A percentile compares a stretch with the other conserved stretches of the same genome.
These are phyloP conservation scores for Gremmenia infestans DNA, from an alignment of 2,329 filamentous ascomycete genomes.

Conservation along the genomic window DNA sequence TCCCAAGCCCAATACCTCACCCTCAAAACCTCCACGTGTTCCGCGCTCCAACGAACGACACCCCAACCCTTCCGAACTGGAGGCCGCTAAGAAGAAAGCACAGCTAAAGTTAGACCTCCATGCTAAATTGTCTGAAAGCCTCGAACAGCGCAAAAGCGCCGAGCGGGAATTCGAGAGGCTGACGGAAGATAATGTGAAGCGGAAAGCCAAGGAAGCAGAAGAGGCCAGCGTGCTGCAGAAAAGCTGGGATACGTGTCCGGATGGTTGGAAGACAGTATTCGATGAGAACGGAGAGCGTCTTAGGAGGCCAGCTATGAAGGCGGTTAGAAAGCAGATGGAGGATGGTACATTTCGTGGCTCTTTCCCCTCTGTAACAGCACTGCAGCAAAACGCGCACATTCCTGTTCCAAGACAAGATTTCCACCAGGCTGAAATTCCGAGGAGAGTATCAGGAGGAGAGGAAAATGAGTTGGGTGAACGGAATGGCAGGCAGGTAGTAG, in stretches of 20 bases:
- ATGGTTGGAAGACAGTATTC: neutral
- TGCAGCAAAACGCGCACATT: neutral
- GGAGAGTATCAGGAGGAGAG: too few species aligned
- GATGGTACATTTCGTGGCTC: neutral
- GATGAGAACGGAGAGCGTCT: neutral
- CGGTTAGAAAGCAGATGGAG: neutral
- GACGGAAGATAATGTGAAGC: neutral
- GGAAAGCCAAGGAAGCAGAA: neutral
- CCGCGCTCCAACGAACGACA: neutral
- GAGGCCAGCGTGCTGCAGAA: neutral
- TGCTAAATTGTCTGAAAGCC: neutral
- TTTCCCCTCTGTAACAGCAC: neutral
- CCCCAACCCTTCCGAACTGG: neutral
- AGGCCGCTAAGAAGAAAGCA: neutral
- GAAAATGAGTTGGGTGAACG: too few species aligned
- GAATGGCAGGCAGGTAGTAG: too few species aligned
- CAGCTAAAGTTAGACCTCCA: neutral
- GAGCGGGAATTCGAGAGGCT: neutral
- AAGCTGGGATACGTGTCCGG: neutral
- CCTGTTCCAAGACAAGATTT: neutral
- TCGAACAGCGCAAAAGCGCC: neutral
- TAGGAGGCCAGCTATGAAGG: neutral
- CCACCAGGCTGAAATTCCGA: too few species aligned
- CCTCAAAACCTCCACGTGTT: neutral
- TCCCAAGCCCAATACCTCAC: neutral